Evolutionary conservation across 2,329 filamentous ascomycete species (phyloP), one percentile per base, ranked within the genome.

Genomic region (Clonostachys byssicola): DNA sequence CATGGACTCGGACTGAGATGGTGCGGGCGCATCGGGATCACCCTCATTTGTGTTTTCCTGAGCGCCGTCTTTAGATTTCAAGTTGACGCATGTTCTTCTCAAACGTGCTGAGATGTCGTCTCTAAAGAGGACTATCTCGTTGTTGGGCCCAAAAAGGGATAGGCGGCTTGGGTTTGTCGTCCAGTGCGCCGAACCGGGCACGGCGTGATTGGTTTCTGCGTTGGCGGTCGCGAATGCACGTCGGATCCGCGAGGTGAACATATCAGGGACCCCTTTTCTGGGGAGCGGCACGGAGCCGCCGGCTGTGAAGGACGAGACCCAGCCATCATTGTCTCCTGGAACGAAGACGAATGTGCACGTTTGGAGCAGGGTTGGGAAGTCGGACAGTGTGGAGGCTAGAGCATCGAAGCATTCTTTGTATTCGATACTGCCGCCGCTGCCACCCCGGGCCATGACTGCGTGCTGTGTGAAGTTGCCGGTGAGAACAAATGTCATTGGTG

Each of bases 351-450:
- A 96, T 0, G 88, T 92, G 6, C 88, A 86, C 23, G 80, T 79
- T 48, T 86, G 85, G 40, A 97, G 78, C 13, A 99, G 77, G 1
- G 80, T 76, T 4, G 90, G 89, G 60, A 90, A 97, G 55, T 97
- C 91, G 8, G 88, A 77, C 6, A 99, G 77, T 2, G 89, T 78
- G 3, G 85, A 83, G 4, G 94, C 92, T 12, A 99, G 78, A 9
- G 85, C 82, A 67, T 99, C 91, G 64, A 97, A 96, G 62, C 88
- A 86, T 67, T 97, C 94, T 71, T 97, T 97, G 72, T 96, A 97
- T 68, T 95, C 91, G 56, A 97, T 92, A 65, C 89, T 92, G 36
- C 89, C 89, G 18, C 86, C 85, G 36, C 83, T 85, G 23, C 83
- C 82, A 46, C 88, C 85, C 30, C 80, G 74, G 7, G 81, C 79